These are phyloP conservation scores for Blastomyces parvus DNA, from an alignment of 2,329 filamentous ascomycete species.

Conservation along the genomic window DNA sequence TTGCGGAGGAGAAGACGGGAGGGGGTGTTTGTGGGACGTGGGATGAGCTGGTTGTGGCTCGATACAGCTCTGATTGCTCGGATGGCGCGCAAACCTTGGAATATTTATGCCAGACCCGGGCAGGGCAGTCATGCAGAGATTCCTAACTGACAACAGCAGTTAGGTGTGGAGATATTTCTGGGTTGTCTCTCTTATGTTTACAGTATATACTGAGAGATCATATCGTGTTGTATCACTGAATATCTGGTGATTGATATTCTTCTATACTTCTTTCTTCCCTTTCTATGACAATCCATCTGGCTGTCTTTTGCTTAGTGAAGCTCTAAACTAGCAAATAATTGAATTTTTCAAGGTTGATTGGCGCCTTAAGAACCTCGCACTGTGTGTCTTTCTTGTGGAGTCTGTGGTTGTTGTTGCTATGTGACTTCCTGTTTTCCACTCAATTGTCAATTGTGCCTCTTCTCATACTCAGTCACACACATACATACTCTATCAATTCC, in stretches of 20 bases:
- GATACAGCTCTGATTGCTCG: neutral
- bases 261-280: neutral
- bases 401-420: conserved; percentile 4
- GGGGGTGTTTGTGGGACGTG: neutral
- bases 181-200: neutral
- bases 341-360: neutral
- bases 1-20: neutral
- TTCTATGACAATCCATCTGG: neutral
- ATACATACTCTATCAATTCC: neutral
- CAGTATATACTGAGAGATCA: neutral
- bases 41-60: neutral
- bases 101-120: neutral
- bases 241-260: neutral
- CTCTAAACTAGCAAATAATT: neutral
- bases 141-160: conserved; percentile 1
- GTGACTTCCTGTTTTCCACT: neutral
- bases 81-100: neutral
- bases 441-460: neutral
- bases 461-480: neutral
- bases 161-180: neutral
- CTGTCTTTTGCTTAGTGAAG: neutral
- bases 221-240: neutral
- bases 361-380: neutral
- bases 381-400: neutral
- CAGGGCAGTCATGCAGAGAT: neutral